Base-by-base conservation (phyloP, 1,284 basidiomycete species). In the Heterobasidion parviporum region DNA sequence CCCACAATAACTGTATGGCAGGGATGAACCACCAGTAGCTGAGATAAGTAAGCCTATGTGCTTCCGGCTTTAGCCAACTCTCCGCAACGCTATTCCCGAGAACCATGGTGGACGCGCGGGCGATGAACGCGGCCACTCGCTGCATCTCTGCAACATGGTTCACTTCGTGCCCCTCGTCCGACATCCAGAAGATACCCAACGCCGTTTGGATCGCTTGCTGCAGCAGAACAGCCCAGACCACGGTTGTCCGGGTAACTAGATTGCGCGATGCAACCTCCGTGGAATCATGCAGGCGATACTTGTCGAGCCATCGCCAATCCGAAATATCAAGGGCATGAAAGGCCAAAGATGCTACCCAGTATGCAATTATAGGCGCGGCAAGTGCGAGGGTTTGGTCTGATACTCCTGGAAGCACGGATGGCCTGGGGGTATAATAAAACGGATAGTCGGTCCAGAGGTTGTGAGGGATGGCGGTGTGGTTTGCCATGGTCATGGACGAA, bases 1-100 rank as follows among this genome's bases (percentile, higher is more conserved):
- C 94, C 48, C 84, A 74, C 12, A 91, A 64, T 56, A 97, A 78
- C 72, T 95, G 94, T 2, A 78, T 65, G 3, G 72, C 64, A 0
- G 97, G 97, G 9, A 96, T 85, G 16, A 77, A 86, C 94, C 95
- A 99, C 97, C 97, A 99, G 70, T 99, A 99, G 16, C 86, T 63
- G 68, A 80, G 84, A 67, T 88, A 81, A 18, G 87, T 80, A 14
- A 84, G 57, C 8, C 74, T 69, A 6, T 77, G 75, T 0, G 89
- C 84, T 34, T 80, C 63, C 7, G 58, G 61, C 16, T 74, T 75
- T 15, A 79, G 62, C 6, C 77, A 26, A 8, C 51, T 16, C 20
- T 62, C 59, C 32, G 59, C 60, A 6, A 58, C 60, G 0, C 54
- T 32, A 38, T 70, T 63, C 12, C 82, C 75, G n/a, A 81, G 58